Evolutionary conservation across 768 basidiomycete genomes (phyloP), one percentile per base, ranked within the genome.

Genomic region (Leucocoprinus birnbaumii): DNA sequence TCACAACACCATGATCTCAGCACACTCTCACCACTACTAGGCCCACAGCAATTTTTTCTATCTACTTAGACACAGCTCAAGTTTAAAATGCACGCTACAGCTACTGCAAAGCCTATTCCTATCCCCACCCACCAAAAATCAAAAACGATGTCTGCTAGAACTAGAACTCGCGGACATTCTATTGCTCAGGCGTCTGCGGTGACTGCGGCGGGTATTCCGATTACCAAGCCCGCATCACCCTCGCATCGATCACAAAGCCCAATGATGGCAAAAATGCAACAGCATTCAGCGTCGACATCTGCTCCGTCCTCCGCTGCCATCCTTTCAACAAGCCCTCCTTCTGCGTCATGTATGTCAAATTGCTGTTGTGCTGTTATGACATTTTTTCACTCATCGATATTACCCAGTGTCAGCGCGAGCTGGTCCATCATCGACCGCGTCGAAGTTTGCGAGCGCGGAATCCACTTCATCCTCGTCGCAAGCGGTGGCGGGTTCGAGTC

Each of bases 401-500:
- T 38, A 9, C 3, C 48, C n/a, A 45, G 48, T n/a, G 37, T 50
- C 47, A 48, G 49, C 27, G 43, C 42, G 24, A 48, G 52, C 44
- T 37, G 11, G 56, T 44, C 34, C 19, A 46, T 53, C 25, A 31
- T 51, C 51, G 47, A 47, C n/a, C 47, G 48, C 22, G 38, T 57
- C 47, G 47, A 57, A 22, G 48, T 54, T 25, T 47, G 53, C 31
- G 31, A 31, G 31, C 31, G 31, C 6, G 11, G 11, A 31, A 31
- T 31, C 42, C 8, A 11, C 40, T 47, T 64, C 54, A 43, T 19
- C 18, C 41, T 56, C 34, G 27, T 47, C 53, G 49, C 48, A 7
- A 42, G 47, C 34, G 43, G 53, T 44, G 51, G 50, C 44, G 47
- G 31, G 31, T 11, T 56, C 35, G 49, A 56, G 35, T 22, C 26